These are phyloP conservation scores for Starmerella powellii DNA, from an alignment of 805 yeast species.

Conservation along the genomic window DNA sequence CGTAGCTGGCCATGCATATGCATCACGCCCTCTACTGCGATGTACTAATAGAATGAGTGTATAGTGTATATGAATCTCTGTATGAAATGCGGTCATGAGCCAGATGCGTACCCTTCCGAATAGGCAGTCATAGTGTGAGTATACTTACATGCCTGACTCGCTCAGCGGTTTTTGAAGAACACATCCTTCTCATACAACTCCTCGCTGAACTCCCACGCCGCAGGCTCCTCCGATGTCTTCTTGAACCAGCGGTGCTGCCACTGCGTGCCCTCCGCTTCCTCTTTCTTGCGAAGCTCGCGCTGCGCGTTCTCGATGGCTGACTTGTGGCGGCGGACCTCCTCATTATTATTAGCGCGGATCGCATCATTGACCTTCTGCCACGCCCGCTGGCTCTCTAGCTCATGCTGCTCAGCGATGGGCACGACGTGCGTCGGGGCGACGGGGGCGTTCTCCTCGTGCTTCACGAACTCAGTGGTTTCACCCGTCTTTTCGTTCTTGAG, in stretches of 20 bases:
- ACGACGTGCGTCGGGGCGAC: conserved; percentile 54
- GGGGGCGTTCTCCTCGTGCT: conserved; percentile 27
- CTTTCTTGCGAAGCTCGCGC: conserved; percentile 67
- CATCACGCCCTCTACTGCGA: no score
- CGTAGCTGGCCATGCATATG: no score
- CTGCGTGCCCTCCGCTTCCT: conserved; percentile 44
- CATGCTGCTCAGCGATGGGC: conserved; percentile 70
- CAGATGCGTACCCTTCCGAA: not conserved
- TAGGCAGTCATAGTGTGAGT: no score
- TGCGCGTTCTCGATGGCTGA: conserved; percentile 70
- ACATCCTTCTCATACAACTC: conserved; percentile 21
- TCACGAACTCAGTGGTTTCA: conserved; percentile 26
- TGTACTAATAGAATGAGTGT: no score
- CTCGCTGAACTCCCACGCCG: conserved; percentile 25
- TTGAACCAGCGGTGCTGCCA: conserved; percentile 86
- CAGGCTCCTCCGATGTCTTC: conserved; percentile 14
- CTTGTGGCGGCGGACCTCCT: conserved; percentile 62
- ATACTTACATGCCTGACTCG: not conserved
- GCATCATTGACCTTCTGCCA: conserved; percentile 89
- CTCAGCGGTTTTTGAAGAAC: conserved; percentile 20
- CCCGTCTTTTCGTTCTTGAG: conserved; percentile 46
- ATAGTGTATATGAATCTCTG: no score
- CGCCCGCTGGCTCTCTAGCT: conserved; percentile 74
- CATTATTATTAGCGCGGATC: conserved; percentile 60
- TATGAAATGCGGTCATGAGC: no score